Base-by-base conservation (phyloP, 352 stramenopile genomes). In the Pythium aquatile region DNA sequence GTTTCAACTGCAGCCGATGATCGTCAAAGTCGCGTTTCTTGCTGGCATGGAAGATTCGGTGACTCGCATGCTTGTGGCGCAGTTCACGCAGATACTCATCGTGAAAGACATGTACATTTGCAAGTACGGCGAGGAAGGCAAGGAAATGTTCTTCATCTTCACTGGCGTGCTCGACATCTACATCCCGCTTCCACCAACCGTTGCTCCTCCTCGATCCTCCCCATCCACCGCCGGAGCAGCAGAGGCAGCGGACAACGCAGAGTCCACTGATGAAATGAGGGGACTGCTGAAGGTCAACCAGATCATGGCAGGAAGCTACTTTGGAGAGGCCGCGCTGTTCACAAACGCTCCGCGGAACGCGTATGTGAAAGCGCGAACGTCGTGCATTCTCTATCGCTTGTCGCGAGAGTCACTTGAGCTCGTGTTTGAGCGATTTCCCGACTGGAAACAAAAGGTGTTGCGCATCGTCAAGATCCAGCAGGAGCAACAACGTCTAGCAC, bases 71-170 rank as follows among this genome's bases (percentile, higher is more conserved):
- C 65, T 92, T 7, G 81, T 92, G 2, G 72, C 78, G 3, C 79
- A 90, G 44, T 87, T 92, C 60, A 83, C 61, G 55, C 83, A 92
- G 24, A 61, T 87, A 5, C 65, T 90, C 29, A 57, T 89, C 4
- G 70, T 88, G 17, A 76, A 77, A 29, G 76, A 84, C n/a, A 75
- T 90, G 47, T 88, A 79, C 44, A 76, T 92, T 2, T 90, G 76
- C 70, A 80, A 75, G 30, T 83, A 77, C 14, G 76, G 75, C 2
- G 79, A 92, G 56, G 61, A 83, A 65, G 81, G 81, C 6, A 79
- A 68, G 20, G 81, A 90, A 40, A 92, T 92, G 81, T 90, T 76
- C 55, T 90, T 92, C 33, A 78, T 92, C 0, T 92, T 88, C 61
- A 79, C 79, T 17, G 81, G 83, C 13, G 29, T 82, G 4, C 51